Base-by-base conservation (phyloP, 2,329 filamentous ascomycete genomes). In the Calonectria pauciramosa region DNA sequence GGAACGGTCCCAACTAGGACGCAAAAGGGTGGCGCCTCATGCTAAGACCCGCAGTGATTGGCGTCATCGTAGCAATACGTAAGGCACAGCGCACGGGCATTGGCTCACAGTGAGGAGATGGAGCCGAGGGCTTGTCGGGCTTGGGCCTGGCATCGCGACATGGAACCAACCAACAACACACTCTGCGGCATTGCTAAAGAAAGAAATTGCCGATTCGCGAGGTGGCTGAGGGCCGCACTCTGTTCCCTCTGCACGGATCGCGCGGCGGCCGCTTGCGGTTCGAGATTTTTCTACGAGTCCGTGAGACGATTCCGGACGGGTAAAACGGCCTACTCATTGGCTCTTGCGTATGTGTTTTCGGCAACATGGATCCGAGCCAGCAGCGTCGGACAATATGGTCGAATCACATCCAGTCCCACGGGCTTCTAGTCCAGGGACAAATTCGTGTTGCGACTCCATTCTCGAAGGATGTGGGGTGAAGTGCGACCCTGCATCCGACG, bases 371-470 rank as follows among this genome's bases (percentile, higher is more conserved):
- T 36, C 56, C 56, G 56, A 26, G 28, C 6, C n/a, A 41, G 18
- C 23, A 20, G 16, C 18, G 16, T 30, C 56, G 34, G 56, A 26
- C 26, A 41, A 28, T 41, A 28, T 41, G 2, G 56, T 63, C 56
- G 56, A 63, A 63, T 63, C 56, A 63, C 23, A 9, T 20, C 23
- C 34, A 26, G n/a, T 10, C 4, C 10, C 34, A 18, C 30, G 34
- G 34, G 32, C 54, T 23, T 60, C 34, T 26, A 26, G 36, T 11
- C 38, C 56, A 63, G 56, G 56, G 7, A 63, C 56, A 38, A n/a
- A 41, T 63, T 38, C 56, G 56, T 63, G 34, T 63, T 38, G 34
- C 23, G 52, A 32, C 56, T 63, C 56, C 56, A 41, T 63, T 63
- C 14, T 41, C 28, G 34, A n/a, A 41, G 14, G 5, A 26, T 63